These are phyloP conservation scores for Perilla frutescens DNA, from an alignment of 257 asterid genomes.

Conservation along the genomic window DNA sequence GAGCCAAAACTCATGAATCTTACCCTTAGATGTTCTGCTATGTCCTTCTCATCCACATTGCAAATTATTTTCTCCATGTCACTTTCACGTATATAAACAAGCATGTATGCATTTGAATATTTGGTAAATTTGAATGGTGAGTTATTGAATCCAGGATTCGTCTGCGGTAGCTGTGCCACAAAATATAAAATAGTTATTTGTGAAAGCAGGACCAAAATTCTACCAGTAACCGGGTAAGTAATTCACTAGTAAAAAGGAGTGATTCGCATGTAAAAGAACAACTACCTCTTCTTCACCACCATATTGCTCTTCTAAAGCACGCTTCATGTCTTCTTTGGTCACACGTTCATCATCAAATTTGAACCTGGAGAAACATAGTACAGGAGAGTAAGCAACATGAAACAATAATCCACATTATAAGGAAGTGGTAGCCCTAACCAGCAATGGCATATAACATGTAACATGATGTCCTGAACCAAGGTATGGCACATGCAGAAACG, in stretches of 20 bases:
- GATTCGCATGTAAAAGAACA: conserved; percentile 7
- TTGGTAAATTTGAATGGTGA: conserved; percentile 83
- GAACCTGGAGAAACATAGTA: conserved; percentile 44
- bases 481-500: neutral
- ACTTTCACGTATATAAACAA: conserved; percentile 82
- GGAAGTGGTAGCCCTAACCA: conserved; percentile 12
- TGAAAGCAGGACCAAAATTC: conserved; percentile 26
- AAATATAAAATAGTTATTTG: conserved; percentile 22
- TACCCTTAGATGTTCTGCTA: conserved; percentile 87
- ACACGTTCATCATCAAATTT: conserved; percentile 66
- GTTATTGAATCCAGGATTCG: conserved; percentile 80
- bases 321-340: conserved; percentile 56
- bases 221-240: conserved; percentile 16
- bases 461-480: conserved; percentile 15
- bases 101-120: conserved; percentile 87
- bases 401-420: conserved; percentile 24
- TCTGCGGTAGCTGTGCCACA: conserved; percentile 66
- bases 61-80: conserved; percentile 81
- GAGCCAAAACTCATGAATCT: conserved; percentile 27
- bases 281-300: conserved; percentile 65
- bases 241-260: conserved; percentile 15
- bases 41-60: conserved; percentile 84
- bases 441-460: conserved; percentile 1
- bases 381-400: conserved; percentile 27
- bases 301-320: conserved; percentile 61